A percentile compares a stretch with the other conserved stretches of the same genome.
Conservation (phyloP, 805 yeast genomes). For the Kodamaea hsintzibuensis region DNA sequence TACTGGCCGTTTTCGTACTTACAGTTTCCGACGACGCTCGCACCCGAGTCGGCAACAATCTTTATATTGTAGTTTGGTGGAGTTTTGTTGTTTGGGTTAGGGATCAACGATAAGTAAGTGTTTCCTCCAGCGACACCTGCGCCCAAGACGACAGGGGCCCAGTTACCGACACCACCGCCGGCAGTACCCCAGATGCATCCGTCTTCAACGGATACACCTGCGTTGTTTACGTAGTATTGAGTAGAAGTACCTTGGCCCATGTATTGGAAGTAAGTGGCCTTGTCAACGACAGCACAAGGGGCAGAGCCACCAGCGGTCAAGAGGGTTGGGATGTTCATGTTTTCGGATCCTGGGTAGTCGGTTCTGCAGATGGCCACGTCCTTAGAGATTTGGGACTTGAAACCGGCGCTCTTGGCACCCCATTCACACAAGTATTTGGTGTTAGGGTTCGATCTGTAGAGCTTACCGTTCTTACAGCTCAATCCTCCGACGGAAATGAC, state of each 20-base stretch:
- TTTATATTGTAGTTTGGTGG: constrained; percentile 44
- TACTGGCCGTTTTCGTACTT: constrained; percentile 43
- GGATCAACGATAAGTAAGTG: constrained; percentile 70
- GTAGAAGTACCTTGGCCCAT: constrained; percentile 63
- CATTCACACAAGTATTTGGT: constrained; percentile 61
- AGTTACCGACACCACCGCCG: constrained; percentile 67
- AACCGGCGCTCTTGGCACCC: constrained; percentile 58
- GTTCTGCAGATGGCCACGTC: constrained; percentile 72
- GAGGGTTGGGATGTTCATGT: constrained; percentile 73
- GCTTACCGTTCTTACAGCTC: constrained; percentile 58
- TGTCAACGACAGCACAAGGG: constrained; percentile 61
- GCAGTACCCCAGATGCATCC: constrained; percentile 73
- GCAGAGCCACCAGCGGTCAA: constrained; percentile 53
- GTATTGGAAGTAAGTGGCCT: constrained; percentile 61
- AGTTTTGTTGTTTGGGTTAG: constrained; percentile 68
- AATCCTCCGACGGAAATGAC: constrained; percentile 69
- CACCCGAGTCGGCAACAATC: constrained; percentile 45
- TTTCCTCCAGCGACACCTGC: constrained; percentile 65
- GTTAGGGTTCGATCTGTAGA: constrained; percentile 59
- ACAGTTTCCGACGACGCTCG: constrained; percentile 41
- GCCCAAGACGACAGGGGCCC: constrained; percentile 80
- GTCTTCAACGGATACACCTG: constrained; percentile 66
- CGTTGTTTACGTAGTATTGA: constrained; percentile 75
- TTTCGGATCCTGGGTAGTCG: constrained; percentile 81
- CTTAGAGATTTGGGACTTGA: constrained; percentile 49